These are phyloP conservation scores for Ceratocystis lukuohia DNA, from an alignment of 2,329 filamentous ascomycete species.

Conservation along the genomic window DNA sequence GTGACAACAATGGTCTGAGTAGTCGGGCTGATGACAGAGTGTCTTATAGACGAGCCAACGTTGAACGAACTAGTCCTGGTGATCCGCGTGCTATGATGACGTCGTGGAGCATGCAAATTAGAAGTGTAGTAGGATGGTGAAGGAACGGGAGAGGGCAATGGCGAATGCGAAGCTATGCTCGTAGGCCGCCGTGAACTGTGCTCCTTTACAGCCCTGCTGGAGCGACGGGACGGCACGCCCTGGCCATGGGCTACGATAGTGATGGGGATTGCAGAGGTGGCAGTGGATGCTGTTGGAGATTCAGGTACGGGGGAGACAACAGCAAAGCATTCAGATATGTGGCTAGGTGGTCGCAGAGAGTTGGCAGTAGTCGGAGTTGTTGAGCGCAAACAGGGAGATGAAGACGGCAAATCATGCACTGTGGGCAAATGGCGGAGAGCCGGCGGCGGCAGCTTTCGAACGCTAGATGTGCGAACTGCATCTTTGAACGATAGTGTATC, in stretches of 20 bases:
- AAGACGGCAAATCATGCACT: constrained; percentile 11
- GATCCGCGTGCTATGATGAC: constrained; percentile 12
- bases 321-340: constrained; percentile 4
- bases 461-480: constrained; percentile 1
- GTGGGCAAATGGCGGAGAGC: constrained; percentile 12
- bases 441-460: constrained; percentile 13
- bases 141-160: not conserved
- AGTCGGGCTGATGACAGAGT: not conserved
- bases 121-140: not conserved
- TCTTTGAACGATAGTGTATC: constrained; percentile 16
- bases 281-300: not conserved
- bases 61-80: constrained; percentile 1
- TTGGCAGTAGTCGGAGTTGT: constrained; percentile 1
- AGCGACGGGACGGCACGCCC: not conserved
- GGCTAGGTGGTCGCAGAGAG: not conserved
- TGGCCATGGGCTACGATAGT: not conserved
- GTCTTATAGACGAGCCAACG: not conserved
- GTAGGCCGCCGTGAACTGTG: constrained; percentile 4
- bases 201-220: constrained; percentile 8
- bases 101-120: not conserved
- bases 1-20: not conserved
- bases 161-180: not conserved
- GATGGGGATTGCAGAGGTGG: not conserved
- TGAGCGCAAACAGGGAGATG: not conserved
- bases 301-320: constrained; percentile 2